Evolutionary conservation across 2,329 filamentous ascomycete genomes (phyloP).

Genomic region (Aspergillus fructus): DNA sequence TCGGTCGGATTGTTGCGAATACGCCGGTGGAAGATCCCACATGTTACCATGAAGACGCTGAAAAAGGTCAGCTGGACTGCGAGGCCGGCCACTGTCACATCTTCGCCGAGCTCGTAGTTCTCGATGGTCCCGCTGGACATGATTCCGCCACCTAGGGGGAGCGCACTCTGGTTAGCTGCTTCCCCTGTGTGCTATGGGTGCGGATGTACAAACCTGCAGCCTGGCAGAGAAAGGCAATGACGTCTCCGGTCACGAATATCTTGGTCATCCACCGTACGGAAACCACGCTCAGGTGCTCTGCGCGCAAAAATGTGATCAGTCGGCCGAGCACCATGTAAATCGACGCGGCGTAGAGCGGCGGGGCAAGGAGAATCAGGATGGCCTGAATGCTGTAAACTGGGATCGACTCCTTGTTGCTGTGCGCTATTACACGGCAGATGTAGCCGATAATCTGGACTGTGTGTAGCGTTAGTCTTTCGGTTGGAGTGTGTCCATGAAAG

Average conservation of each 20-base stretch:
- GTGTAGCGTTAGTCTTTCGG: not conserved
- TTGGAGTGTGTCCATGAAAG: too few species aligned
- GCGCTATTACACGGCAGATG: constrained; percentile 19
- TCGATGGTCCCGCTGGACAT: too few species aligned
- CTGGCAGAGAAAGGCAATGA: constrained; percentile 34
- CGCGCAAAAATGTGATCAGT: not conserved
- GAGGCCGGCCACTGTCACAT: too few species aligned
- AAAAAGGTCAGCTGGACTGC: too few species aligned
- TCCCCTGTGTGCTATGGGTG: too few species aligned
- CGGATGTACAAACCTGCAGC: constrained; percentile 8
- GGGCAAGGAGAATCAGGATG: constrained; percentile 38
- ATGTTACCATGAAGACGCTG: too few species aligned
- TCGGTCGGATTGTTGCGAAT: too few species aligned
- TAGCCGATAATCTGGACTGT: constrained; percentile 47
- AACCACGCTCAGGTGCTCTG: not conserved
- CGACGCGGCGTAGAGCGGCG: constrained; percentile 41
- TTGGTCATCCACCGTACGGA: constrained; percentile 2
- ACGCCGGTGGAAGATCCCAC: too few species aligned
- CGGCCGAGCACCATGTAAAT: constrained; percentile 27
- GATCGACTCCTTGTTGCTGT: constrained; percentile 11
- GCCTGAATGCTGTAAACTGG: constrained; percentile 35
- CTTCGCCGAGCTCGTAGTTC: too few species aligned
- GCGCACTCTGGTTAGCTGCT: too few species aligned
- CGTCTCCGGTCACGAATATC: constrained; percentile 35
- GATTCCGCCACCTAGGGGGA: too few species aligned